Percentiles rank a stretch among this genome's conserved stretches.
Evolutionary conservation across 1,284 basidiomycete genomes (phyloP).

Genomic region (Polyporus tsugae): DNA sequence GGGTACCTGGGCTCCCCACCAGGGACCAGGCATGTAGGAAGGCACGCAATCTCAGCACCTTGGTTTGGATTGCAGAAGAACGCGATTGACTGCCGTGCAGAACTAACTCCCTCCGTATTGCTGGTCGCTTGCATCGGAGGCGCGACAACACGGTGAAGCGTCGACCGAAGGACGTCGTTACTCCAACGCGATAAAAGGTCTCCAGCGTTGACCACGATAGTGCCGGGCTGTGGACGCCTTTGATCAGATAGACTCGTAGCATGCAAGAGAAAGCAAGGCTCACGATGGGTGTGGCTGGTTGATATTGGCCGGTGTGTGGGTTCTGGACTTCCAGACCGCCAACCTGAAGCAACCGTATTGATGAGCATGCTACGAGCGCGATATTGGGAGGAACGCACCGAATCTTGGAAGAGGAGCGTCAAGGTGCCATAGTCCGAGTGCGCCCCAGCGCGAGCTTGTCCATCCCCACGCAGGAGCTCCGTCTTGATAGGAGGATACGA

Average conservation of each 20-base stretch:
- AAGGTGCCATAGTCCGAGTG: constrained; percentile 90
- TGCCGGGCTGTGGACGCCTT: constrained; percentile 60
- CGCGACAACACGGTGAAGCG: constrained; percentile 84
- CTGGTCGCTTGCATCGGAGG: constrained; percentile 62
- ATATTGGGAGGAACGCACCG: constrained; percentile 47
- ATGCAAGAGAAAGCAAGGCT: constrained; percentile 35
- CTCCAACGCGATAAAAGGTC: constrained; percentile 87
- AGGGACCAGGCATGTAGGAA: constrained; percentile 69
- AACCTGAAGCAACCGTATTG: constrained; percentile 50
- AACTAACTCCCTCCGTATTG: constrained; percentile 61
- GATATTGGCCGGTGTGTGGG: constrained; percentile 74
- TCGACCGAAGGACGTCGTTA: constrained; percentile 82
- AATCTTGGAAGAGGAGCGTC: constrained; percentile 87
- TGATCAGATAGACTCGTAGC: background rate
- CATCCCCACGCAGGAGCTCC: constrained; percentile 63
- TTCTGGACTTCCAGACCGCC: constrained; percentile 88
- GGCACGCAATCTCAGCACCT: constrained; percentile 70
- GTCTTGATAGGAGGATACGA: constrained; percentile 79
- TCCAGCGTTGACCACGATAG: constrained; percentile 86
- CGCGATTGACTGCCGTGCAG: constrained; percentile 81
- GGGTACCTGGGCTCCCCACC: constrained; percentile 67
- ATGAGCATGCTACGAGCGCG: background rate
- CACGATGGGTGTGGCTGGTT: constrained; percentile 81
- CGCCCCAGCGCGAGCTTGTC: constrained; percentile 81
- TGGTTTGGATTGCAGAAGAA: constrained; percentile 91